These are phyloP conservation scores for Coprinopsis cinerea DNA, from an alignment of 768 basidiomycete genomes.

Conservation along the genomic window DNA sequence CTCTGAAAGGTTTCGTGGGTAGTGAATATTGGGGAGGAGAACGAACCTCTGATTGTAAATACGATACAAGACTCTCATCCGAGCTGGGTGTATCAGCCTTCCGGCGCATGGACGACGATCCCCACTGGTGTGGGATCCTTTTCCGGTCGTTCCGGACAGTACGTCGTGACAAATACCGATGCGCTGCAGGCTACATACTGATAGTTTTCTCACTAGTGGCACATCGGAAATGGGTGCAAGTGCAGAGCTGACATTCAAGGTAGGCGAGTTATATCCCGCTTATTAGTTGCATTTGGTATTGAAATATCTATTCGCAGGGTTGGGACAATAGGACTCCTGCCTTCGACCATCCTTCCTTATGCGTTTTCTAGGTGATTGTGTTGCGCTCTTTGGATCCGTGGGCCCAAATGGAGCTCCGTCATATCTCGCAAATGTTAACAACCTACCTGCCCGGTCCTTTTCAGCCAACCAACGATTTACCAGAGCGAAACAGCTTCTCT, in stretches of 20 bases:
- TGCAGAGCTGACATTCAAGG: not conserved
- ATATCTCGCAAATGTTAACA: not conserved
- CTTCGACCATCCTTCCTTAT: not conserved
- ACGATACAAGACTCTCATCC: constrained; percentile 28
- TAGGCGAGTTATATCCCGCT: not conserved
- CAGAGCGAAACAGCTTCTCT: constrained; percentile 7
- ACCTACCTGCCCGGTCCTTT: not conserved
- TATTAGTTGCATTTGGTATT: not conserved
- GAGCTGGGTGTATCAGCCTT: constrained; percentile 30
- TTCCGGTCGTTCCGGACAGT: constrained; percentile 40
- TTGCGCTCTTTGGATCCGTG: not conserved
- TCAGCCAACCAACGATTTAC: not conserved
- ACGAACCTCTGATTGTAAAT: constrained; percentile 18
- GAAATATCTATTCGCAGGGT: not conserved
- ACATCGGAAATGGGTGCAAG: not conserved
- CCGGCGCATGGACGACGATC: constrained; percentile 26
- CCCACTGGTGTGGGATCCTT: constrained; percentile 29
- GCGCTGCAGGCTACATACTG: not conserved
- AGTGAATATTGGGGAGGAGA: constrained; percentile 14
- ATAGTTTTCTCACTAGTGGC: not conserved
- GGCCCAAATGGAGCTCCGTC: not conserved
- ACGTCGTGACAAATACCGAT: constrained; percentile 12
- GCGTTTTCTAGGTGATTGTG: not conserved
- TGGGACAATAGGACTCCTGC: not conserved
- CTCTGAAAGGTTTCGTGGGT: constrained; percentile 16